Percentiles rank a stretch among this genome's conserved stretches.
These are phyloP conservation scores for Fusarium praegraminearum DNA, from an alignment of 2,329 filamentous ascomycete genomes.

Conservation along the genomic window DNA sequence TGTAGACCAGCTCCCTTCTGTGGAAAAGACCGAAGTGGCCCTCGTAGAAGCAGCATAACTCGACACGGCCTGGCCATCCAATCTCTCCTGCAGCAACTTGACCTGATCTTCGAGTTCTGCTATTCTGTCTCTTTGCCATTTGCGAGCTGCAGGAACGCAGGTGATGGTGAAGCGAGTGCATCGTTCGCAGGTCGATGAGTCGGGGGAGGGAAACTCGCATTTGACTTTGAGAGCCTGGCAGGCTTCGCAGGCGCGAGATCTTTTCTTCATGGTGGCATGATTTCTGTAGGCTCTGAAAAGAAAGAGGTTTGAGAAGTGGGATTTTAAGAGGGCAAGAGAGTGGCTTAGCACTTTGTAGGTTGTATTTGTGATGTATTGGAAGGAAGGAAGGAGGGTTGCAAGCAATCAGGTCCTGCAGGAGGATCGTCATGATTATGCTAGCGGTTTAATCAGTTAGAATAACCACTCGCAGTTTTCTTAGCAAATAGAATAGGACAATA, in stretches of 20 bases:
- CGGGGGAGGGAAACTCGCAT: conserved; percentile 16
- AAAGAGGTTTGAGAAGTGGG: background rate
- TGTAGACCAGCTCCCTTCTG: background rate
- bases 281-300: background rate
- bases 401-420: conserved; percentile 5
- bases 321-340: background rate
- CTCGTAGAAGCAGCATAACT: conserved; percentile 16
- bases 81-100: conserved; percentile 13
- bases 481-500: too few species aligned
- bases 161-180: conserved; percentile 19
- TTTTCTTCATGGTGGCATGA: conserved; percentile 23
- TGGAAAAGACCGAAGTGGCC: conserved; percentile 21
- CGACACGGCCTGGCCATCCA: conserved; percentile 9
- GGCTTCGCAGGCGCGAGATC: conserved; percentile 35
- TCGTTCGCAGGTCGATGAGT: conserved; percentile 18
- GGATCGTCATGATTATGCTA: conserved; percentile 1
- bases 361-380: conserved; percentile 1
- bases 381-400: background rate
- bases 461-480: too few species aligned
- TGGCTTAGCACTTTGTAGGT: conserved; percentile 16
- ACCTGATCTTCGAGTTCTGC: conserved; percentile 29
- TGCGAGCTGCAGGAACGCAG: conserved; percentile 27
- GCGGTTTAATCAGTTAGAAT: background rate
- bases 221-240: conserved; percentile 36
- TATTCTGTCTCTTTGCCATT: conserved; percentile 32